Evolutionary conservation across 257 asterid genomes (phyloP).

Genomic region (Nicotiana obtusifolia): DNA sequence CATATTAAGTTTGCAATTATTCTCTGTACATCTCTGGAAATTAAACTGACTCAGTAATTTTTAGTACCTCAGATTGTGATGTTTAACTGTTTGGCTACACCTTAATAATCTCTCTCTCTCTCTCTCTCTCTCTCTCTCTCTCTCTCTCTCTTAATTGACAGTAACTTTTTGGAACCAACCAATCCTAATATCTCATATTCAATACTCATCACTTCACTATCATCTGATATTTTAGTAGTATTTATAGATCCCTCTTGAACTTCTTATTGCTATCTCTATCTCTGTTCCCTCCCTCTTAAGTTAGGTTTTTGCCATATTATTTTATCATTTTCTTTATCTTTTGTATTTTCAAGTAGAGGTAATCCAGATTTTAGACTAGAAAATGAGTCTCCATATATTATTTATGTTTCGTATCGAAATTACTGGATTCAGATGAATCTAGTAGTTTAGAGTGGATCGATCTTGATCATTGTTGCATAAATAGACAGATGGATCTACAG

Average conservation of each 20-base stretch:
- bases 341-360: too few relatives aligned
- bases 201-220: slow-evolving; percentile 14
- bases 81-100: slow-evolving; percentile 39
- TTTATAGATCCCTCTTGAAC: neutral
- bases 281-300: neutral
- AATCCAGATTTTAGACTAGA: too few relatives aligned
- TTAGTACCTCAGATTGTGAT: slow-evolving; percentile 42
- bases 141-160: too few relatives aligned
- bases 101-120: neutral
- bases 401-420: too few relatives aligned
- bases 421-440: too few relatives aligned
- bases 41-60: neutral
- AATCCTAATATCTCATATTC: slow-evolving; percentile 33
- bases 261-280: neutral
- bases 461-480: neutral
- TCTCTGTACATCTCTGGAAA: neutral
- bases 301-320: too few relatives aligned
- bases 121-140: too few relatives aligned
- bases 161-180: neutral
- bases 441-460: neutral
- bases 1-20: slow-evolving; percentile 2
- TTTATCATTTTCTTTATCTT: neutral
- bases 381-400: too few relatives aligned
- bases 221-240: slow-evolving; percentile 6
- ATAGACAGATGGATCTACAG: neutral